Evolutionary conservation across 2,329 filamentous ascomycete species (phyloP), one percentile per base, ranked within the genome.

Genomic region (Alternaria sp.): DNA sequence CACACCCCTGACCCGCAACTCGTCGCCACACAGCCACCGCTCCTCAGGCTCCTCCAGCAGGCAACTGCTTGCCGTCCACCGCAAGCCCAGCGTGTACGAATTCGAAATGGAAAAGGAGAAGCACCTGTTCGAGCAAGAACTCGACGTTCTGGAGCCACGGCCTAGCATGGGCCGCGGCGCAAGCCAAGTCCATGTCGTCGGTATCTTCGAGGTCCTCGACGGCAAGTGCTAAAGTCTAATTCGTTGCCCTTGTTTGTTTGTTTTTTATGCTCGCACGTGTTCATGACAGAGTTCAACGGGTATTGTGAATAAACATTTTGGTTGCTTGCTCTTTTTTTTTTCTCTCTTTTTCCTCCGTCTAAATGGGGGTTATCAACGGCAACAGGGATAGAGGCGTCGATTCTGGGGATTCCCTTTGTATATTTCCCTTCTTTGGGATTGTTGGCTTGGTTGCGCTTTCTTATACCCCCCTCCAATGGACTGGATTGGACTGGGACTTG

Each of bases 161-260:
- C 73, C 74, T 0, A 60, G 54, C 8, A 13, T 63, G 8, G 61
- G 54, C 1, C 45, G 52, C 4, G 56, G 65, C 2, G 51, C 51
- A 0, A 65, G 65, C 7, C 70, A 69, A 40, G 70, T 71, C 4
- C 68, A 72, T 42, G 76, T 77, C 31, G 71, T 76, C 0, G 73
- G 76, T 23, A 78, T 78, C 31, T 78, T 78, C 37, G 73, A 78
- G 70, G 76, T 78, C 10, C 52, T 78, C 46, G 72, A 75, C 29
- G 74, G 75, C 1, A 71, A 69, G 62, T 68, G 59, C 48, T 76
- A 66, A 52, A 29, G 2, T 17, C 24, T 11, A 29, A 21, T 8
- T 31, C 11, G 21, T 10, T 40, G 33, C n/a, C 21, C 17, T 21
- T 23, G 24, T 13, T 51, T 41, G 7, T 41, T n/a, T 42, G 52